Base-by-base conservation (phyloP, 139 green algal genomes). In the Yamagishiella unicocca region DNA sequence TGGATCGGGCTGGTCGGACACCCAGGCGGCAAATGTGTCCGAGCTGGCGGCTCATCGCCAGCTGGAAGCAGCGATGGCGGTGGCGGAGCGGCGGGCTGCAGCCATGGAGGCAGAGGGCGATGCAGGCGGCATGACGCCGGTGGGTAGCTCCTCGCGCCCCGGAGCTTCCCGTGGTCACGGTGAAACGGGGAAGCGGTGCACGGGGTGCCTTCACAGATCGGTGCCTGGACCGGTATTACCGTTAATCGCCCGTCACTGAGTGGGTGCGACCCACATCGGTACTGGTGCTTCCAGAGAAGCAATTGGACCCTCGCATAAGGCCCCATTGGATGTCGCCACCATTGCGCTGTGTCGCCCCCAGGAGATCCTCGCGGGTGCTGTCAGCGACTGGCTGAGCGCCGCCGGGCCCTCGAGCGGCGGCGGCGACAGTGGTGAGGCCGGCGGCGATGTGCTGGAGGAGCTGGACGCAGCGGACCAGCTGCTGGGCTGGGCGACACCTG, bases 1-100 rank as follows among this genome's bases (percentile, higher is more conserved):
- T n/a, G n/a, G n/a, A n/a, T n/a, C n/a, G n/a, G n/a, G n/a, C n/a
- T n/a, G n/a, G n/a, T n/a, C n/a, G n/a, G n/a, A n/a, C n/a, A 12
- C 9, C 38, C 54, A 83, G 76, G 76, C 76, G 37, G 76, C 76
- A n/a, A 83, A 54, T 35, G 76, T 83, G 4, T 37, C 76, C 37
- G 54, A 71, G 76, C 54, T 54, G 37, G 33, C 54, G 31, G 38
- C 76, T 0, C 54, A 55, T 22, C 76, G 76, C 24, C 76, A 62
- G 35, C 19, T 83, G 76, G n/a, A 21, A 35, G 76, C 54, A 21
- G 76, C 76, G 14, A 37, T 72, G 76, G 25, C 25, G 1, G 55
- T 83, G 1, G 76, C 54, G 50, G 53, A 83, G 76, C 35, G 54
- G 33, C 54, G 37, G 33, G 53, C 54, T 22, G 33, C 35, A 37